Conservation (phyloP, 2,329 filamentous ascomycete genomes). For the Aphanocladium album region DNA sequence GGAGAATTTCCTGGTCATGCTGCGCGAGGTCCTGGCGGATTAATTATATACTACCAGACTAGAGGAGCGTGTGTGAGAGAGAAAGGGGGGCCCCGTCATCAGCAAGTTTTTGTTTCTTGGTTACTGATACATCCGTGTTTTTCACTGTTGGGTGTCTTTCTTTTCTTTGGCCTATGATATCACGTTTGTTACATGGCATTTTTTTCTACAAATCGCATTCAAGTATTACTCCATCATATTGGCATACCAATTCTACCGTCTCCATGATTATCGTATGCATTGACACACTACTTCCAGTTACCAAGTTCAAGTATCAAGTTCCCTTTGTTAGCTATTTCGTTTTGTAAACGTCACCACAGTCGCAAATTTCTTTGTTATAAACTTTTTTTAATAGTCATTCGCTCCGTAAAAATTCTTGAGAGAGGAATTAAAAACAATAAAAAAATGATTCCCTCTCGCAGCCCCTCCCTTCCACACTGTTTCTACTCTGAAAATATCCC, state of each 20-base stretch:
- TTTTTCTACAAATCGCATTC: background rate
- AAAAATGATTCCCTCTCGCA: background rate
- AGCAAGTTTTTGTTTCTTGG: background rate
- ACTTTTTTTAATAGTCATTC: conserved; percentile 5
- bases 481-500: background rate
- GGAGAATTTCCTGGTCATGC: conserved; percentile 75
- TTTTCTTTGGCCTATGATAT: conserved; percentile 9
- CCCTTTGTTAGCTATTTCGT: no score
- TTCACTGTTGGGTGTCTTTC: background rate
- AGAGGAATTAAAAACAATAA: background rate
- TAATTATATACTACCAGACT: conserved; percentile 31
- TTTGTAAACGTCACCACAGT: no score
- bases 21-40: conserved; percentile 74
- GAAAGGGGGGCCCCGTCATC: background rate
- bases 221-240: background rate
- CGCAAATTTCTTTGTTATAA: background rate
- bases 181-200: background rate
- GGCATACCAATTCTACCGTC: no score
- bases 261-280: no score
- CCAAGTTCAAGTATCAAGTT: no score
- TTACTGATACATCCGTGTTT: background rate
- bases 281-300: no score
- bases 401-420: conserved; percentile 4
- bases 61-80: background rate
- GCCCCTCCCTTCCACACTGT: background rate